Evolutionary conservation across 116 monocot genomes (phyloP), one percentile per base, ranked within the genome.

Genomic region (Trichopus zeylanicus): DNA sequence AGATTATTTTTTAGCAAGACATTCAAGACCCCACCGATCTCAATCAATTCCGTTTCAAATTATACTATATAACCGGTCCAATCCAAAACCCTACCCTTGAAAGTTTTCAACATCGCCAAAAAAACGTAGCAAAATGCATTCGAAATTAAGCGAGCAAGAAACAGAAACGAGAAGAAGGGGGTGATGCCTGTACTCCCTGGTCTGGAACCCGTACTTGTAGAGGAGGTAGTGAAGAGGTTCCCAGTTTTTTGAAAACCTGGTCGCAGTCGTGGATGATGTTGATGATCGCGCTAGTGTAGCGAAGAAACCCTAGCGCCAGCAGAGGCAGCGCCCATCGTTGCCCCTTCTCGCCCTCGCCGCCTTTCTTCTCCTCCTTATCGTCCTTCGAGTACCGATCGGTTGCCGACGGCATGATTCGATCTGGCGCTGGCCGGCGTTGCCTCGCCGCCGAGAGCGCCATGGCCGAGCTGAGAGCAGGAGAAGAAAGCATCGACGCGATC

Each of bases 171-270:
- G 1, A 24, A 31, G 73, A 48, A 33, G 25, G 3, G 11, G 24
- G 12, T 6, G 4, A 25, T 32, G 82, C 90, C 97, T 97, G 72
- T 97, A 97, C 60, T 97, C 97, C 97, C 97, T 90, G 42, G 91
- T 87, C 75, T 97, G 97, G 73, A 97, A 97, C 10, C 97, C 97
- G 32, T 90, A 90, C 28, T 87, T 86, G 77, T 90, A 90, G 51
- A 97, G 75, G 55, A 97, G 55, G 67, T 81, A 79, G 62, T 97
- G 97, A 53, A 90, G 95, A 33, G 91, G 97, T 64, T 97, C 97
- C 97, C 97, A 97, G 74, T 97, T 90, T 70, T n/a, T 97, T 97
- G 77, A 90, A 97, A 24, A 90, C 91, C 81, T 97, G 91, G 59
- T 97, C 97, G 63, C 91, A 97, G 70, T 97, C 97, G 58, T 97